phyloP scores from a whole-genome alignment of 257 asterid species.

The Solanum gandarillasii region DNA sequence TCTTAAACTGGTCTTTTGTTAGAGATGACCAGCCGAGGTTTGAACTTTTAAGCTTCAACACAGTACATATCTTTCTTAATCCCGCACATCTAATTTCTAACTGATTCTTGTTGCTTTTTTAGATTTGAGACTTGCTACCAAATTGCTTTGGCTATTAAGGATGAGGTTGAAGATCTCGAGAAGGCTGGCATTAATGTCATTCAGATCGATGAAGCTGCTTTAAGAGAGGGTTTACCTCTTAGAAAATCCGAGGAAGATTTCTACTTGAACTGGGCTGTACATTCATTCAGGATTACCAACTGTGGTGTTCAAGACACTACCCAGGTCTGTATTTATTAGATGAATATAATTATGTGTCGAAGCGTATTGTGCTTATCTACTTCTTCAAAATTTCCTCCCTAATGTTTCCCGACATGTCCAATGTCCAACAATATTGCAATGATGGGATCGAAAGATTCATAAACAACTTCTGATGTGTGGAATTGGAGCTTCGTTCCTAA shows the following conservation, averaged over 20 bases:
- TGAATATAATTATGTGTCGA: not conserved
- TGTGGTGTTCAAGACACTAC: slow-evolving; percentile 78
- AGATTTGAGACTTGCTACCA: slow-evolving; percentile 91
- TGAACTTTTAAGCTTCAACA: not conserved
- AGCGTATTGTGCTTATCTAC: not conserved
- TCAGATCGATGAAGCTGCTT: slow-evolving; percentile 91
- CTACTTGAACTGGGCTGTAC: slow-evolving; percentile 97
- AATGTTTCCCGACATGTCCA: not conserved
- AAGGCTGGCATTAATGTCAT: slow-evolving; percentile 83
- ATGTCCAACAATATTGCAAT: not conserved
- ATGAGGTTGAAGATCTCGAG: slow-evolving; percentile 96
- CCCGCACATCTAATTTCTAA: not conserved
- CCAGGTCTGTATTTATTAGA: slow-evolving; percentile 38
- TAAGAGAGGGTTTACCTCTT: slow-evolving; percentile 91
- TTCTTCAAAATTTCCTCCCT: not conserved
- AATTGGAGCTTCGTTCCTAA: not conserved
- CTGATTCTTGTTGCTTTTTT: not conserved
- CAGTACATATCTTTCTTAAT: not conserved
- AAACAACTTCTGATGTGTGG: not conserved
- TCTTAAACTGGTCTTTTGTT: slow-evolving; percentile 96
- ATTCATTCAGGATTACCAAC: slow-evolving; percentile 90
- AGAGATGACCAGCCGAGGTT: slow-evolving; percentile 94
- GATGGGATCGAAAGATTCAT: not conserved
- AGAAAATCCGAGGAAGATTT: slow-evolving; percentile 82
- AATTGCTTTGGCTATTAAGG: slow-evolving; percentile 90